Percentiles rank a stretch among this genome's conserved stretches.
Evolutionary conservation across 148 eudicot species (phyloP).

Genomic region (Vaccinium vitisidaea): DNA sequence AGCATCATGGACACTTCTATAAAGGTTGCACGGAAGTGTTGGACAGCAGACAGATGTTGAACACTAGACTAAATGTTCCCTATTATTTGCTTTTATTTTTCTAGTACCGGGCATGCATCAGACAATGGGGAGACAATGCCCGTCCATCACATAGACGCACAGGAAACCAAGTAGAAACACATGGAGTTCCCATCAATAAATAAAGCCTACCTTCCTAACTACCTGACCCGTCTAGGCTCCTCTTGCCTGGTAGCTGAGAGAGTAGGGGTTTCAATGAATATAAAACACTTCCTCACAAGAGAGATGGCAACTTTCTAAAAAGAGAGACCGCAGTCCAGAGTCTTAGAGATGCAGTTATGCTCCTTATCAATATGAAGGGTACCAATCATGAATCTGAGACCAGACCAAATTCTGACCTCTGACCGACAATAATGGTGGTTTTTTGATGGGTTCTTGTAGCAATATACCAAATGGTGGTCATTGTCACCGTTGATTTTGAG

Average conservation of each 20-base stretch:
- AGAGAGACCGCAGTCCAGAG: background rate
- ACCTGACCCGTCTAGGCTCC: background rate
- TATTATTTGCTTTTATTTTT: background rate
- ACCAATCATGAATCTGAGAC: background rate
- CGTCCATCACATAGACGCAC: background rate
- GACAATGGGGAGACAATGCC: background rate
- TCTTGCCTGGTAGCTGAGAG: background rate
- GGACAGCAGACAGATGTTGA: background rate
- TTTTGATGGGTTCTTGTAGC: no score
- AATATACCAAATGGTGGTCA: no score
- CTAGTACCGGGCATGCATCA: background rate
- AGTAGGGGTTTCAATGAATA: background rate
- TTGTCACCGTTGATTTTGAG: background rate
- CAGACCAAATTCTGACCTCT: background rate
- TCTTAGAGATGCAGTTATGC: background rate
- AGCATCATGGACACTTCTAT: background rate
- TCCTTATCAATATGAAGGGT: background rate
- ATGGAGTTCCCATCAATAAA: background rate
- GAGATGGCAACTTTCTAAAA: background rate
- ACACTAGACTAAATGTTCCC: background rate
- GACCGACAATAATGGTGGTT: background rate
- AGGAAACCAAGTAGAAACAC: background rate
- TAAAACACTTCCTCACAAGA: background rate
- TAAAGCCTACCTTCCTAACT: background rate
- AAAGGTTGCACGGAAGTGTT: background rate